phyloP scores from a whole-genome alignment of 345 rosid genomes.

The Hirschfeldia incana region DNA sequence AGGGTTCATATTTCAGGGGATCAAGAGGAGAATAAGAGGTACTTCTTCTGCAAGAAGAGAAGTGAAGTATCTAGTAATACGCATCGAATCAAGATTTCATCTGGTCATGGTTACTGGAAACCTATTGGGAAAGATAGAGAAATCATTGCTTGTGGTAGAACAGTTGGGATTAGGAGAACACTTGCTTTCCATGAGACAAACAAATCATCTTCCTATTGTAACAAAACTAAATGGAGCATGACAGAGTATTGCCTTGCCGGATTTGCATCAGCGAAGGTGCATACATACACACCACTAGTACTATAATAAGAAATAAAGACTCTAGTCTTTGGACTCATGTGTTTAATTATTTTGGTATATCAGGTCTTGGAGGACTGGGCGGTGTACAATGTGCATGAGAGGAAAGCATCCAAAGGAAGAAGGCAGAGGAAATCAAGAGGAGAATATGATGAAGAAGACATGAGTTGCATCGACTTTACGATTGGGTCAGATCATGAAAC shows the following conservation, averaged over 20 bases:
- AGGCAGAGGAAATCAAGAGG: constrained; percentile 21
- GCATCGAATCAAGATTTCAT: constrained; percentile 36
- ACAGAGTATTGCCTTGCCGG: constrained; percentile 56
- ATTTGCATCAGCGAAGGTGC: constrained; percentile 36
- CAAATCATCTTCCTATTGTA: constrained; percentile 18
- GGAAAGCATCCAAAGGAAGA: constrained; percentile 40
- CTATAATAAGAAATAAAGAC: neutral
- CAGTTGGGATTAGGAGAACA: constrained; percentile 56
- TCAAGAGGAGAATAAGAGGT: constrained; percentile 67
- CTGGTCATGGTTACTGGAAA: constrained; percentile 78
- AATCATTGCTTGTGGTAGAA: constrained; percentile 45
- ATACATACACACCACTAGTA: neutral
- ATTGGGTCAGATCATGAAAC: constrained; percentile 42
- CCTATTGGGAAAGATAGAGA: constrained; percentile 53
- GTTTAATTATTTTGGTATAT: constrained; percentile 7
- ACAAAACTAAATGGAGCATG: constrained; percentile 62
- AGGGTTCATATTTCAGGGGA: constrained; percentile 46
- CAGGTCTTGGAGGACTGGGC: constrained; percentile 68
- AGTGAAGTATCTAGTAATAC: constrained; percentile 29
- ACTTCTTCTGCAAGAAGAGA: constrained; percentile 59
- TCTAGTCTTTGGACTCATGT: constrained; percentile 11
- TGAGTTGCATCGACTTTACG: constrained; percentile 29
- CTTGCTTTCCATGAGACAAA: constrained; percentile 51
- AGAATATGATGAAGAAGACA: neutral
- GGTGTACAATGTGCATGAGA: constrained; percentile 63